Base-by-base conservation (phyloP, 352 stramenopile genomes). In the Pseudoperonospora humuli region DNA sequence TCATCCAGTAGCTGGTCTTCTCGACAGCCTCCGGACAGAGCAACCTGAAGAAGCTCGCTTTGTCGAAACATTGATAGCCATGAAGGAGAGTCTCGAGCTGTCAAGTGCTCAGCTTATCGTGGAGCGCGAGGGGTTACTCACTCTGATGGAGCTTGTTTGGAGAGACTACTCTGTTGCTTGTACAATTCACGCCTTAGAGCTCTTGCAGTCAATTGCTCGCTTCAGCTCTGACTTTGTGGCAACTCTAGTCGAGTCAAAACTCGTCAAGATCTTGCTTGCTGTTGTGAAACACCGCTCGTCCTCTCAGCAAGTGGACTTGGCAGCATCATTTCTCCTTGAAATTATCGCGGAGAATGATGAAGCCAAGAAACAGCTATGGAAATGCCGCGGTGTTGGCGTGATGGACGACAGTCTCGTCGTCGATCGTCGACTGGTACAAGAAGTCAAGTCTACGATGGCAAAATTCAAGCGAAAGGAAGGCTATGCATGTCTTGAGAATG, bases 401-500 rank as follows among this genome's bases (percentile, higher is more conserved):
- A 57, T 81, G 18, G 66, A 81, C 38, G 54, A 50, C 27, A 76
- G 57, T n/a, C 23, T 42, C 3, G 58, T 57, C 6, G 65, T 81
- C 26, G 53, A 81, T 31, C 61, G 61, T 14, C 66, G 69, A 14
- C 56, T 81, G 15, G 62, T 81, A 1, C 69, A 81, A 45, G 69
- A 81, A 37, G 49, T 81, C n/a, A 81, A 81, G 35, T 64, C 60
- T n/a, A 76, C 66, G 24, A 62, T 81, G 45, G 69, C 66, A 14
- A 81, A 81, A 34, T 78, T 67, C 31, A 81, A 81, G 43, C 57
- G 66, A 45, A 88, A 66, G 15, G 86, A 98, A 70, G 93, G 93
- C 25, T 95, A 96, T 53, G 75, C 73, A 27, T 90, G 89, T 56
- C 87, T 97, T 39, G 92, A 96, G 53, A 56, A 74, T 19, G 82